Base-by-base conservation (phyloP, 441 rosid genomes). In the Euphorbia schlechtendalii region DNA sequence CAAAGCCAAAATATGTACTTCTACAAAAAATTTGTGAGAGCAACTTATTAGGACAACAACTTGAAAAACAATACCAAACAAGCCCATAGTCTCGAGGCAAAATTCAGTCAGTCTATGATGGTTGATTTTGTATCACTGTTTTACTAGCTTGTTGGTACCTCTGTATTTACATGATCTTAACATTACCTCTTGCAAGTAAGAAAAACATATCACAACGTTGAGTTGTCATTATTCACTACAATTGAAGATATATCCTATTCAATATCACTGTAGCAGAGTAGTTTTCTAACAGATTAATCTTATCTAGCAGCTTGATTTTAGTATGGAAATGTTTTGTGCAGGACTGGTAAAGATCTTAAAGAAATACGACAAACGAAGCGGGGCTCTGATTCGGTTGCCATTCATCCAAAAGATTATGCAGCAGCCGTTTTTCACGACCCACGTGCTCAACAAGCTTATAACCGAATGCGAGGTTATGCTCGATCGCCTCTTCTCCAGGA, bases 331-430 rank as follows among this genome's bases (percentile, higher is more conserved):
- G 27, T 18, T 61, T 24, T 28, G 28, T 9, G 45, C 84, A 93
- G 97, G 97, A 66, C 69, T 90, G 71, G 97, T 84, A 62, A 93
- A 76, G 65, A 88, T 90, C 69, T 73, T 88, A 25, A 93, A 90
- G 83, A 93, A 90, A 77, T 86, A 88, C 13, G 97, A 86, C 82
- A 93, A 88, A 76, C 77, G 95, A 73, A 93, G 87, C 0, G 97
- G 96, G 0, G 86, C 84, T 41, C 69, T 88, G 62, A 80, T 83
- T 59, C 87, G 91, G 40, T 63, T 83, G 69, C 96, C 96, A 28
- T 88, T 90, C 82, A 83, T 90, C 49, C 90, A 78, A 64, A 85
- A 71, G 74, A 88, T 90, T 43, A 71, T 85, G 72, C 92, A 83
- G 40, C 87, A 93, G 60, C 97, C 98, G 5, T 93, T 93, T 77